Evolutionary conservation across 2,329 filamentous ascomycete species (phyloP).

Genomic region (Diaporthe sp.): DNA sequence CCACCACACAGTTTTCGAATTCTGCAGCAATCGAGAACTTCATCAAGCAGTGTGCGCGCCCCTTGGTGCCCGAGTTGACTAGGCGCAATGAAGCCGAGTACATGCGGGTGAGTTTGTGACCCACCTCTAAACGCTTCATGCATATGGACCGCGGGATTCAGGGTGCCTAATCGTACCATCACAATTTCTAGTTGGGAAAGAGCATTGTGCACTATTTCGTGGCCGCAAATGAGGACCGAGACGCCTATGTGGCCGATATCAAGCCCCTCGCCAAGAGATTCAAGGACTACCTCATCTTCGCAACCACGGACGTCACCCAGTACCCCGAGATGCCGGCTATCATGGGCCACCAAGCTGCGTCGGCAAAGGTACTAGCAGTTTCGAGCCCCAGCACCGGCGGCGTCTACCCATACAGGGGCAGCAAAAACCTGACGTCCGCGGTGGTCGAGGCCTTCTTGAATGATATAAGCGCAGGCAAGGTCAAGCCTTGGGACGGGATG

Average conservation of each 20-base stretch:
- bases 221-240: constrained; percentile 48
- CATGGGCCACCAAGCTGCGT: constrained; percentile 53
- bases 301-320: constrained; percentile 60
- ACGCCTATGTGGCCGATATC: constrained; percentile 54
- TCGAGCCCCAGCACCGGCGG: constrained; percentile 61
- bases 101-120: constrained; percentile 50
- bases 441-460: constrained; percentile 59
- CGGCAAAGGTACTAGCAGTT: constrained; percentile 55
- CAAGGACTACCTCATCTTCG: constrained; percentile 62
- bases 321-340: constrained; percentile 59
- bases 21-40: constrained; percentile 55
- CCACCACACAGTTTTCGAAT: constrained; percentile 50
- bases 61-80: constrained; percentile 60
- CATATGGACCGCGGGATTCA: background rate
- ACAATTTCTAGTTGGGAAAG: constrained; percentile 44
- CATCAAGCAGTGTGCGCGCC: constrained; percentile 54
- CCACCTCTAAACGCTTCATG: background rate
- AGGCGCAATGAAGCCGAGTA: constrained; percentile 60
- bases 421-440: constrained; percentile 50
- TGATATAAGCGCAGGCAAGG: constrained; percentile 59
- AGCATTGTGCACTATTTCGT: constrained; percentile 54
- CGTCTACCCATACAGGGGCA: constrained; percentile 55
- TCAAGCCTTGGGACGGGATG: constrained; percentile 53
- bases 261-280: constrained; percentile 60
- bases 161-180: constrained; percentile 54